Percentiles rank a stretch among this genome's conserved stretches.
phyloP scores from a whole-genome alignment of 192 early-diverging fungal genomes.

The Coemansia sp. region DNA sequence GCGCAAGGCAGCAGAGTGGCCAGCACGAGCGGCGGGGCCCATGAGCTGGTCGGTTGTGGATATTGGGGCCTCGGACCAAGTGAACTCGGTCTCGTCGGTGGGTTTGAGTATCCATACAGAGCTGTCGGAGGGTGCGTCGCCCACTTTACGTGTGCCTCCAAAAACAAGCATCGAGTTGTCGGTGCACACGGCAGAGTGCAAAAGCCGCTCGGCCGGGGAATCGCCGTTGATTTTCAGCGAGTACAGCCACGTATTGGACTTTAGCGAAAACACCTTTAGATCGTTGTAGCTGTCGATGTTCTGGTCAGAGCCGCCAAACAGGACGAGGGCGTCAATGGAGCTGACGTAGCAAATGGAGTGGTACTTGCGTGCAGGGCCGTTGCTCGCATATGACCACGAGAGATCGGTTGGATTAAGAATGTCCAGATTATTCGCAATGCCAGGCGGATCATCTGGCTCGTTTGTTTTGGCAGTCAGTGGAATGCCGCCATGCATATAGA shows the following conservation, averaged over 20 bases:
- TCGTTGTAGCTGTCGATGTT: constrained; percentile 52
- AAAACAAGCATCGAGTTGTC: constrained; percentile 70
- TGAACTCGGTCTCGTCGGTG: constrained; percentile 12
- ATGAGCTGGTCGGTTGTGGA: constrained; percentile 18
- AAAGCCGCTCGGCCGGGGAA: constrained; percentile 58
- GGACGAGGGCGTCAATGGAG: constrained; percentile 57
- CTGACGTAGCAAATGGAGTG: constrained; percentile 60
- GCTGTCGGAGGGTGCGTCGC: constrained; percentile 50
- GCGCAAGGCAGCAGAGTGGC: constrained; percentile 66
- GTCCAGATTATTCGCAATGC: constrained; percentile 50
- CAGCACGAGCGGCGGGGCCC: constrained; percentile 59
- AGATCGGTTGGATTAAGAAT: constrained; percentile 56
- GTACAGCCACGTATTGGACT: constrained; percentile 58
- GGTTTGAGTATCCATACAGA: constrained; percentile 55
- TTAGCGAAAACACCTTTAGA: constrained; percentile 56
- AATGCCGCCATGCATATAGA: constrained; percentile 56
- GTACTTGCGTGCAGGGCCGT: constrained; percentile 57
- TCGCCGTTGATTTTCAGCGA: constrained; percentile 41
- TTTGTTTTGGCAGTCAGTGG: constrained; percentile 32
- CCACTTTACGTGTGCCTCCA: constrained; percentile 53
- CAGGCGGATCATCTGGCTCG: constrained; percentile 23
- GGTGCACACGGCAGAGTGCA: constrained; percentile 69
- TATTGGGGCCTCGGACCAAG: constrained; percentile 54
- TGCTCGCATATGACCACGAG: constrained; percentile 62
- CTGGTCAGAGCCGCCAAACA: constrained; percentile 69